Evolutionary conservation across 2,329 filamentous ascomycete species (phyloP), one percentile per base, ranked within the genome.

Genomic region (Ceratocystiopsis sp.): DNA sequence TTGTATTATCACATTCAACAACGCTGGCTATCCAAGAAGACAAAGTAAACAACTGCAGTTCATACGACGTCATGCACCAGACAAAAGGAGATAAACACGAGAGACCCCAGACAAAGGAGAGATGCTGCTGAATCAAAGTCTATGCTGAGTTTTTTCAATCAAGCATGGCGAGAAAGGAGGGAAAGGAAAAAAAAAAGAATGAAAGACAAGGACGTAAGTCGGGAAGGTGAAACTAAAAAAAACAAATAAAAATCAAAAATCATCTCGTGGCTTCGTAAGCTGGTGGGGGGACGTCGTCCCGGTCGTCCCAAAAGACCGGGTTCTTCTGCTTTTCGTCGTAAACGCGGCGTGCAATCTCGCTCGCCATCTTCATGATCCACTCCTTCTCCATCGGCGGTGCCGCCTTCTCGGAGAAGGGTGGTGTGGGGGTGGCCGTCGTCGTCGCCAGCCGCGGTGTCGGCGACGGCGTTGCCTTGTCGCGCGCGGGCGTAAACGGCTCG

Each of bases 311-410:
- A 42, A 69, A 63, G 6, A 59, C 59, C 21, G 65, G 62, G 42
- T 71, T 65, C 34, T 67, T 64, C 43, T 68, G 65, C 61, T 94
- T 91, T 62, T 94, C 84, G 52, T 94, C 84, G 51, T 89, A 84
- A 50, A 93, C 85, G 44, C 84, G 80, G 41, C 78, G 69, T 34
- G 86, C 85, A 53, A 96, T 89, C 60, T 96, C 91, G 49, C 79
- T 80, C 6, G 89, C 87, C 75, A 98, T 91, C 65, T 94, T 91
- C 65, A 80, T 77, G 62, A 91, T 81, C 82, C 84, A 91, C 3
- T 83, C 84, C 58, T 85, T 80, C 57, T 86, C 81, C 21, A 84
- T 65, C 40, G 70, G 67, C 0, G 71, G 71, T 34, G 33, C 25
- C 10, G 10, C 25, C 25, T 29, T 29, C 25, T 29, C 25, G 25